These are phyloP conservation scores for Malassezia obtusa DNA, from an alignment of 1,284 basidiomycete species.

Conservation along the genomic window DNA sequence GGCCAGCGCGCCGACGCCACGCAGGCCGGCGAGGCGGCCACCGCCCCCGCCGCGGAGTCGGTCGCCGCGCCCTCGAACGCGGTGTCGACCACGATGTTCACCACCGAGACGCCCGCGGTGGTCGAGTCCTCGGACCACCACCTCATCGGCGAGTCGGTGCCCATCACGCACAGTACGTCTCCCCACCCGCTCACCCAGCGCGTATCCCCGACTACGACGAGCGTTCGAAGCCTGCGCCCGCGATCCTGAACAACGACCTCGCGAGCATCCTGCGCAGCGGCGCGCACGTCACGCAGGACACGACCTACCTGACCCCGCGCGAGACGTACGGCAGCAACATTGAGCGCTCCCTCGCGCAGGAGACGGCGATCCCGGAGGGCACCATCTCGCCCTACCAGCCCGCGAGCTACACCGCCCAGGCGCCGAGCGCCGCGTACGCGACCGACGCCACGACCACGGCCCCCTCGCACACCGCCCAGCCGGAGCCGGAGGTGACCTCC, in stretches of 20 bases:
- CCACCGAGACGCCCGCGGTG: conserved; percentile 10
- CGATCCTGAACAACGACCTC: conserved; percentile 10
- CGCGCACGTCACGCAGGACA: not conserved
- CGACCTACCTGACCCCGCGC: not conserved
- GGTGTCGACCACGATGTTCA: conserved; percentile 12
- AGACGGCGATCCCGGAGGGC: not conserved
- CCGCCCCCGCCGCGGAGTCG: not conserved
- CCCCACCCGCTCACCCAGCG: not conserved
- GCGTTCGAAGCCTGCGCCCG: conserved; percentile 3
- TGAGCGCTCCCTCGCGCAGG: not conserved
- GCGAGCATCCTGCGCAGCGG: conserved; percentile 5
- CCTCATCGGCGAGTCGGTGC: conserved; percentile 13
- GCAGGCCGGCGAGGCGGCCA: not conserved
- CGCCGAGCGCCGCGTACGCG: not conserved
- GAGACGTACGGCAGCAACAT: not conserved
- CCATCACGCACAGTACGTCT: conserved; percentile 13
- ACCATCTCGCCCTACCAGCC: not conserved
- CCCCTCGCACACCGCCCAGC: not conserved
- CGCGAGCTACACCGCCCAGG: not conserved
- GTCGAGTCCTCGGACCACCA: conserved; percentile 16
- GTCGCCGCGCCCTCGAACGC: too few relatives aligned
- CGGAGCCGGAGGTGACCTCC: not conserved
- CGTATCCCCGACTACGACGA: conserved; percentile 15
- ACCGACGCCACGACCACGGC: not conserved
- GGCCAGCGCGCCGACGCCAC: not conserved